Percentiles rank a stretch among this genome's conserved stretches.
Evolutionary conservation across 1,284 basidiomycete genomes (phyloP).

Genomic region (Irpex sp.): DNA sequence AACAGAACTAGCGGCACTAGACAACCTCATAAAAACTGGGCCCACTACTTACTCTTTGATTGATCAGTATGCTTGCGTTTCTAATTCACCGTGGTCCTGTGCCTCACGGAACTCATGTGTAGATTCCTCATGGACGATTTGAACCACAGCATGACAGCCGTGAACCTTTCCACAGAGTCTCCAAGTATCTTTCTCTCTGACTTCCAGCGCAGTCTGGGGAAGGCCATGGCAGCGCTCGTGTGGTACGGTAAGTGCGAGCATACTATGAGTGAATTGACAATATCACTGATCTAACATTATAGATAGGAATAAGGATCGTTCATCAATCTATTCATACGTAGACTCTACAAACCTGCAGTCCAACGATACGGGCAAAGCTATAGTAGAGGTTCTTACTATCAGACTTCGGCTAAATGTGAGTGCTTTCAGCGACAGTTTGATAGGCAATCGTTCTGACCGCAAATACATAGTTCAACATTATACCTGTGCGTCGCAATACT

Average conservation of each 20-base stretch:
- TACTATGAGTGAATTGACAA: no score
- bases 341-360: no score
- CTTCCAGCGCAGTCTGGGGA: neutral
- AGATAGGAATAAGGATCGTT: neutral
- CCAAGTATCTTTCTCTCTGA: neutral
- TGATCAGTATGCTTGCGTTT: no score
- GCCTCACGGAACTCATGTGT: neutral
- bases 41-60: no score
- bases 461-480: neutral
- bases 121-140: neutral
- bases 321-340: no score
- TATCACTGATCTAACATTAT: no score
- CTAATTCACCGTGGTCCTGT: no score
- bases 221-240: neutral
- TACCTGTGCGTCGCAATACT: neutral
- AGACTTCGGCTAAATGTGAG: neutral
- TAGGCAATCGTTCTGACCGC: no score
- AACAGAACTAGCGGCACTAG: no score
- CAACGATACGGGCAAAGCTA: no score
- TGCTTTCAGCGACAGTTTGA: neutral
- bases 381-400: neutral
- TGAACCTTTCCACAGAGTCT: no score
- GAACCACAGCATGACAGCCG: neutral
- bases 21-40: no score
- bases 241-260: slow-evolving; percentile 12